Conservation (phyloP, 805 yeast species). For the Brettanomyces sp. region DNA sequence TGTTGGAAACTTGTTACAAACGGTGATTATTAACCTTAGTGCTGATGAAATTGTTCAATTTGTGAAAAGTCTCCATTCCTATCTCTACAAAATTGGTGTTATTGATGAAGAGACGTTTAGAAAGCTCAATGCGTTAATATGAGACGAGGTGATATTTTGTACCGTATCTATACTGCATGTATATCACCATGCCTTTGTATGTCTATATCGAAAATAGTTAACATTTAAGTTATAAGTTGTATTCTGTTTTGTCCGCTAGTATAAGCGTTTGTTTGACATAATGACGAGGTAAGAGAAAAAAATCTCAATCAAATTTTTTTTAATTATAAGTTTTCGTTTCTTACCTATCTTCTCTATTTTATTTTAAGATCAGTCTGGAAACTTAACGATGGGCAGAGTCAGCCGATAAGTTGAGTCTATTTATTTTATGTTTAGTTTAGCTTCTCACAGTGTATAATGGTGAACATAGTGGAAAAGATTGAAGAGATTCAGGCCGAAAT, state of each 20-base stretch:
- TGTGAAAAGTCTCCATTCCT: slow-evolving; percentile 48
- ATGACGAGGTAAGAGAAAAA: background rate
- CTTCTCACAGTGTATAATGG: slow-evolving; percentile 12
- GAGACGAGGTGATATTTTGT: background rate
- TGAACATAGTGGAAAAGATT: slow-evolving; percentile 53
- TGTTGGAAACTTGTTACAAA: slow-evolving; percentile 67
- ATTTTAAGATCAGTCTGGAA: too few species aligned
- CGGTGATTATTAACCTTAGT: slow-evolving; percentile 61
- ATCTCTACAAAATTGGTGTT: slow-evolving; percentile 36
- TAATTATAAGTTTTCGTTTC: background rate
- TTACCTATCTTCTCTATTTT: background rate
- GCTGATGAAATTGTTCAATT: slow-evolving; percentile 57
- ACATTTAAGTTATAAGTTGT: too few species aligned
- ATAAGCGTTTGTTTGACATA: too few species aligned
- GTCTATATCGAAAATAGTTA: too few species aligned
- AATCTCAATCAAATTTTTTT: background rate
- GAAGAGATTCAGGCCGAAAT: slow-evolving; percentile 87
- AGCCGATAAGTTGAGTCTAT: too few species aligned
- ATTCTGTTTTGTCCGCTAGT: too few species aligned
- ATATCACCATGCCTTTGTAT: background rate
- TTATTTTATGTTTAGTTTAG: background rate
- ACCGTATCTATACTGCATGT: background rate
- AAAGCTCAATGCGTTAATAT: slow-evolving; percentile 19
- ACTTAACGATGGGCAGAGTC: too few species aligned
- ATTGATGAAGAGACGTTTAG: slow-evolving; percentile 26